A percentile compares a stretch with the other conserved stretches of the same genome.
These are phyloP conservation scores for Candida ortonii DNA, from an alignment of 805 yeast genomes.

Conservation along the genomic window DNA sequence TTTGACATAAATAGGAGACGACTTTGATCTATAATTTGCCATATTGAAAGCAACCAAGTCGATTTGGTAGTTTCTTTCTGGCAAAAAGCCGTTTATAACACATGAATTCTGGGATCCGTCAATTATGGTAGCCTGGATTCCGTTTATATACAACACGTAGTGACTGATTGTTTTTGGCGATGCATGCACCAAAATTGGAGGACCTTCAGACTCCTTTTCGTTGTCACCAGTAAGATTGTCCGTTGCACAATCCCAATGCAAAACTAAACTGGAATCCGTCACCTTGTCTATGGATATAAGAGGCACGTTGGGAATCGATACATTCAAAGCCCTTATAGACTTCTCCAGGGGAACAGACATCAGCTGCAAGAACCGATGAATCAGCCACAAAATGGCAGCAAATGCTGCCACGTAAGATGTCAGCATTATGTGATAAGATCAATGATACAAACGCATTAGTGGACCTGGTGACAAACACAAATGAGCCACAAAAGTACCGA, in stretches of 20 bases:
- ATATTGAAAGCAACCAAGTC: slow-evolving; percentile 42
- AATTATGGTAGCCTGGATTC: slow-evolving; percentile 33
- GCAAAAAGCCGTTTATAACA: slow-evolving; percentile 31
- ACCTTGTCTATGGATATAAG: slow-evolving; percentile 54
- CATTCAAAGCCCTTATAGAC: slow-evolving; percentile 43
- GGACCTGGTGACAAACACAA: too few relatives aligned
- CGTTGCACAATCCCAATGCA: slow-evolving; percentile 50
- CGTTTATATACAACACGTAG: slow-evolving; percentile 40
- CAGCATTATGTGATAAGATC: too few relatives aligned
- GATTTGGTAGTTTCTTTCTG: slow-evolving; percentile 39
- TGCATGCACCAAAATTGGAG: slow-evolving; percentile 23
- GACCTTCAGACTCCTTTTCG: slow-evolving; percentile 21
- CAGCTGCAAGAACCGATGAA: slow-evolving; percentile 27
- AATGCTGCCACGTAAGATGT: slow-evolving; percentile 21
- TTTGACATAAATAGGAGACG: slow-evolving; percentile 39
- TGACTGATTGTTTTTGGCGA: slow-evolving; percentile 31
- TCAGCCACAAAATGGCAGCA: slow-evolving; percentile 30
- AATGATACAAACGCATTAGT: too few relatives aligned
- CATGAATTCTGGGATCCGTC: slow-evolving; percentile 38
- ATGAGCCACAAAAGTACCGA: too few relatives aligned
- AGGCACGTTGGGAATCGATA: slow-evolving; percentile 57
- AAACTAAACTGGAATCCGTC: slow-evolving; percentile 40
- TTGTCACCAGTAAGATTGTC: slow-evolving; percentile 6
- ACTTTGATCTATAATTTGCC: slow-evolving; percentile 39
- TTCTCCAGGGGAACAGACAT: slow-evolving; percentile 44